phyloP scores from a whole-genome alignment of 148 eudicot genomes.

The Linanthus parryae region DNA sequence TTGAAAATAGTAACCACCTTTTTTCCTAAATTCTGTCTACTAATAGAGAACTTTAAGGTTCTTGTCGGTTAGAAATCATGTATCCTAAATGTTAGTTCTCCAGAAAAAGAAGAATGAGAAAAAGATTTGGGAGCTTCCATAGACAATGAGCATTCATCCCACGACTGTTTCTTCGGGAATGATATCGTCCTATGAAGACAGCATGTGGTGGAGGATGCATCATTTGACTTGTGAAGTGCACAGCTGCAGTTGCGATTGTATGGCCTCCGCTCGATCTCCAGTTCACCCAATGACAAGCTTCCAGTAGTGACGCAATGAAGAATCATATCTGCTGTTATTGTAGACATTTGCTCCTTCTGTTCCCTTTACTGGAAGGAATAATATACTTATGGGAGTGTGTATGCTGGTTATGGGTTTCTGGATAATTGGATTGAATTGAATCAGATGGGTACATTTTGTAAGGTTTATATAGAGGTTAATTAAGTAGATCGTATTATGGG shows the following conservation, averaged over 20 bases:
- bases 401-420: too few species aligned
- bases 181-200: constrained; percentile 11
- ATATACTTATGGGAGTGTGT: too few species aligned
- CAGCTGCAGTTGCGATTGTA: constrained; percentile 41
- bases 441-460: too few species aligned
- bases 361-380: too few species aligned
- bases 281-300: constrained; percentile 27
- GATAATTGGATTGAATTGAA: too few species aligned
- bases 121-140: not conserved
- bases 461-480: too few species aligned
- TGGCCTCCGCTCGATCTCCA: constrained; percentile 29
- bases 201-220: constrained; percentile 2
- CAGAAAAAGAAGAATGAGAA: not conserved
- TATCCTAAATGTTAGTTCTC: too few species aligned
- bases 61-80: too few species aligned
- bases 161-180: constrained; percentile 11
- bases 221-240: constrained; percentile 33
- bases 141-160: constrained; percentile 1
- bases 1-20: too few species aligned
- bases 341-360: constrained; percentile 12
- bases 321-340: constrained; percentile 18
- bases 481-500: too few species aligned
- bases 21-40: too few species aligned
- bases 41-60: too few species aligned
- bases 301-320: constrained; percentile 23